Evolutionary conservation across 345 rosid genomes (phyloP).

Genomic region (Acer saccharum): DNA sequence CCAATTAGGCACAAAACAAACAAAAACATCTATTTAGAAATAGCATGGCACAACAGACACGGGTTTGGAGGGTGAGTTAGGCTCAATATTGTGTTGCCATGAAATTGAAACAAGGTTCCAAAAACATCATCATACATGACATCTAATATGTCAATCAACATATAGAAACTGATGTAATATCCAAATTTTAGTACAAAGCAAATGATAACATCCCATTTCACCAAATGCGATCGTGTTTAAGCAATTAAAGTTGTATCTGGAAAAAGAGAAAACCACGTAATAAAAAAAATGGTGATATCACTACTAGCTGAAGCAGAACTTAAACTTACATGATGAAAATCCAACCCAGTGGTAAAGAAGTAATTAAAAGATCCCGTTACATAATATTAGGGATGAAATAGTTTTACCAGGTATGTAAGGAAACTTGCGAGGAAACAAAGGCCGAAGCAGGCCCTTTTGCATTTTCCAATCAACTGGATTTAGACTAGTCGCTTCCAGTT

Average conservation of each 20-base stretch:
- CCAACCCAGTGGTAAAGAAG: not conserved
- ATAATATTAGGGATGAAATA: not conserved
- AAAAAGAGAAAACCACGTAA: too few species aligned
- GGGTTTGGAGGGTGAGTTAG: not conserved
- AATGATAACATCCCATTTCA: not conserved
- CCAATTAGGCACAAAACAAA: not conserved
- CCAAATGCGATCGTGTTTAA: not conserved
- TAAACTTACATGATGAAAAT: too few species aligned
- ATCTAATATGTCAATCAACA: not conserved
- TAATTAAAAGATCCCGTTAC: not conserved
- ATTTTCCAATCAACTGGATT: conserved; percentile 79
- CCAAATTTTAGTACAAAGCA: not conserved
- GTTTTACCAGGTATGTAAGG: conserved; percentile 69
- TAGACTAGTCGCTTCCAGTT: conserved; percentile 55
- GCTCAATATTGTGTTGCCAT: not conserved
- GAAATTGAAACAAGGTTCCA: not conserved
- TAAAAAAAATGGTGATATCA: too few species aligned
- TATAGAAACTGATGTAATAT: not conserved
- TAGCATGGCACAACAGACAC: not conserved
- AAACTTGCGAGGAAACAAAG: conserved; percentile 67
- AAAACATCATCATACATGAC: conserved; percentile 2
- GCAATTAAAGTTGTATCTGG: not conserved
- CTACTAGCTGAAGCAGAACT: too few species aligned
- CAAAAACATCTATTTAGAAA: not conserved
- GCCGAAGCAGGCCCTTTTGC: conserved; percentile 65